These are phyloP conservation scores for Alnus glutinosa DNA, from an alignment of 306 rosid species.

Conservation along the genomic window DNA sequence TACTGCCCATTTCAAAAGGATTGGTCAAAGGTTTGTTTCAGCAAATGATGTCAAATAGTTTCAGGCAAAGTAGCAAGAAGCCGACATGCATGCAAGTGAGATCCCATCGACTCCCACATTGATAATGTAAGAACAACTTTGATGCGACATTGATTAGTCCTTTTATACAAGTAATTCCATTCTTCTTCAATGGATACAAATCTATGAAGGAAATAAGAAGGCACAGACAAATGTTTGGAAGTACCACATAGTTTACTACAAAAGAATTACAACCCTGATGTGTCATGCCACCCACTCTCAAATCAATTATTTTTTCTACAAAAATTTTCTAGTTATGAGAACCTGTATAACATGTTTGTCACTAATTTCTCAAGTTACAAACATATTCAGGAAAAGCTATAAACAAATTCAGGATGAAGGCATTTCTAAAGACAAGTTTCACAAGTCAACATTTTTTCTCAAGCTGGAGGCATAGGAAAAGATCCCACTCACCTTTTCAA, in stretches of 20 bases:
- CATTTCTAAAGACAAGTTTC: not conserved
- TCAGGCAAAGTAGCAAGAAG: not conserved
- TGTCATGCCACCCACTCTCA: not conserved
- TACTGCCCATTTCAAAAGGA: too few relatives aligned
- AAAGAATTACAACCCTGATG: not conserved
- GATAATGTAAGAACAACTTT: not conserved
- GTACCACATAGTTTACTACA: not conserved
- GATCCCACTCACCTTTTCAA: not conserved
- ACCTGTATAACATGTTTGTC: not conserved
- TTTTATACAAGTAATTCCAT: not conserved
- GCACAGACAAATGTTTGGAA: not conserved
- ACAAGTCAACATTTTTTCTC: not conserved
- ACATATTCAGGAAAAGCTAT: not conserved
- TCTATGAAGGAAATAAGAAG: not conserved
- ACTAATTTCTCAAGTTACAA: not conserved
- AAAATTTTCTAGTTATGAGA: not conserved
- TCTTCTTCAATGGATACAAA: not conserved
- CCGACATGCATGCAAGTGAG: not conserved
- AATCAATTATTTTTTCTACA: not conserved
- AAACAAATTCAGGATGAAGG: slow-evolving; percentile 2
- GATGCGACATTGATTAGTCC: not conserved
- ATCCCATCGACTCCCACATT: not conserved
- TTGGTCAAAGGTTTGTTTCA: too few relatives aligned
- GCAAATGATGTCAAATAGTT: too few relatives aligned
- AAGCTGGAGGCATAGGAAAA: not conserved